phyloP scores from a whole-genome alignment of 768 basidiomycete species.

The Hygrocybe coccinea region DNA sequence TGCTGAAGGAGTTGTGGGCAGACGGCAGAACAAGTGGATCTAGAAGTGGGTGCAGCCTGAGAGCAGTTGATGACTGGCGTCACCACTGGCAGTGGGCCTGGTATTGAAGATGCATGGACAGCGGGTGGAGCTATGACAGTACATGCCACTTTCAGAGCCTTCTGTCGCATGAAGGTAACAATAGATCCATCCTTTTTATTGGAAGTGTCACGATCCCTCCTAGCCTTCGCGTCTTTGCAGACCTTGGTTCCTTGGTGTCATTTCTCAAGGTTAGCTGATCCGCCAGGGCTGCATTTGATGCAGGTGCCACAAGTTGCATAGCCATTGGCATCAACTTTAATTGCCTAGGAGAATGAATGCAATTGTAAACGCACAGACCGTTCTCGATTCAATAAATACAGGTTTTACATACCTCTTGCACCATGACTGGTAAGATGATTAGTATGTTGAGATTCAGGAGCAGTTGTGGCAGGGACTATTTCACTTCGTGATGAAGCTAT shows the following conservation, averaged over 20 bases:
- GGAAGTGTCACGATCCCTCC: not conserved
- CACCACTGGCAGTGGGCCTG: not conserved
- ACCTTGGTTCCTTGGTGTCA: not conserved
- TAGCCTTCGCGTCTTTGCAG: conserved; percentile 1
- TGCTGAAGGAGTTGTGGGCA: not conserved
- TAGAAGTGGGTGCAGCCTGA: not conserved
- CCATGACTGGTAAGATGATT: too few species aligned
- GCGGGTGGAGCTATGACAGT: conserved; percentile 7
- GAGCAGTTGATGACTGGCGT: not conserved
- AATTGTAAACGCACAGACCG: too few species aligned
- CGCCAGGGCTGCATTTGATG: conserved; percentile 17
- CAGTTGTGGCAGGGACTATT: too few species aligned
- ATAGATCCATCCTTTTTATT: conserved; percentile 7
- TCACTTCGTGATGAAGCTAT: too few species aligned
- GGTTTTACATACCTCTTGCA: too few species aligned
- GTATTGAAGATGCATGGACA: not conserved
- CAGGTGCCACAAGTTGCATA: conserved; percentile 14
- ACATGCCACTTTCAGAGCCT: conserved; percentile 7
- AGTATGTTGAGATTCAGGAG: too few species aligned
- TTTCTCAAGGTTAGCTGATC: conserved; percentile 16
- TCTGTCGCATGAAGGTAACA: conserved; percentile 10
- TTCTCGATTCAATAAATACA: too few species aligned
- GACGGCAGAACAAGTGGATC: not conserved
- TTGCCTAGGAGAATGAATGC: too few species aligned
- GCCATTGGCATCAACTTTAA: not conserved